phyloP scores from a whole-genome alignment of 306 rosid species.

The Medicago arabica region DNA sequence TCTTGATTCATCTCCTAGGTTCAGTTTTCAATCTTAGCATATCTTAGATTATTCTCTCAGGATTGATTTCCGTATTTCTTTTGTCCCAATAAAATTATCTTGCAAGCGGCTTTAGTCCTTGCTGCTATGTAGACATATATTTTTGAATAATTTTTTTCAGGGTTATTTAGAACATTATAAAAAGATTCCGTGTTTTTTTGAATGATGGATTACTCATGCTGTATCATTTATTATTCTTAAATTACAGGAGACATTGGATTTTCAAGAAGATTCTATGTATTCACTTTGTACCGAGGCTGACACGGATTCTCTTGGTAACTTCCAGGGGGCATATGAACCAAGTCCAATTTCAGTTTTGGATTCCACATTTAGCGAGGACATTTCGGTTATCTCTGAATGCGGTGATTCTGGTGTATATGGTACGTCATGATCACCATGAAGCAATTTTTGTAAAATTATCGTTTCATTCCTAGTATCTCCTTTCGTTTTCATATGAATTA shows the following conservation, averaged over 20 bases:
- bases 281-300: slow-evolving; percentile 48
- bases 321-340: slow-evolving; percentile 59
- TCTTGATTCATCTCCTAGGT: neutral
- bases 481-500: slow-evolving; percentile 33
- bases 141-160: no score
- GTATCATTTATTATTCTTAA: slow-evolving; percentile 27
- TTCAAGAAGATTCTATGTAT: slow-evolving; percentile 49
- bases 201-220: neutral
- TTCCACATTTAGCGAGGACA: slow-evolving; percentile 53
- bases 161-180: no score
- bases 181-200: no score
- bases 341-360: slow-evolving; percentile 88
- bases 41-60: neutral
- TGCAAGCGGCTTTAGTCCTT: no score
- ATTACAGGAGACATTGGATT: slow-evolving; percentile 56
- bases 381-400: slow-evolving; percentile 41
- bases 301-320: slow-evolving; percentile 48
- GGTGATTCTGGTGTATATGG: slow-evolving; percentile 52
- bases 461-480: slow-evolving; percentile 28
- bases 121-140: no score
- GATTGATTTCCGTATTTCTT: neutral
- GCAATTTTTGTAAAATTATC: slow-evolving; percentile 6
- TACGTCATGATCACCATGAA: slow-evolving; percentile 38
- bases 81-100: no score
- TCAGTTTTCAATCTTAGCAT: neutral